A percentile compares a stretch with the other conserved stretches of the same genome.
Conservation (phyloP, 768 basidiomycete species). For the Lactarius psammicola region DNA sequence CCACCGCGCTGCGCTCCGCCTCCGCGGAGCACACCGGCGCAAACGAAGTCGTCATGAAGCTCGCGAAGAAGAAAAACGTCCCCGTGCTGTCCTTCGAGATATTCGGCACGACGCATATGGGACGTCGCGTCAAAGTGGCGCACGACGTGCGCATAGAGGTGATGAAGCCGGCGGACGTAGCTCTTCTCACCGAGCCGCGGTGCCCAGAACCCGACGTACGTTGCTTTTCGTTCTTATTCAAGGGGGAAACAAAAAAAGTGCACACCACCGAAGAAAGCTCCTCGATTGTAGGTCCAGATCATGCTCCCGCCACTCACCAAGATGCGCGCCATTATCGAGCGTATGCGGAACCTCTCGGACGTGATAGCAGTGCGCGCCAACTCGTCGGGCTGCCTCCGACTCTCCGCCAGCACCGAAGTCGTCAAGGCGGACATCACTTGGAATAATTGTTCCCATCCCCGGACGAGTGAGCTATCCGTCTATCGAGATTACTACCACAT, state of each 20-base stretch:
- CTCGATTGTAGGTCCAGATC: slow-evolving; percentile 60
- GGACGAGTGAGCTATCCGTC: slow-evolving; percentile 39
- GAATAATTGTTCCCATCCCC: slow-evolving; percentile 68
- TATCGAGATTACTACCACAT: neutral
- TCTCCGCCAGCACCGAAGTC: slow-evolving; percentile 64
- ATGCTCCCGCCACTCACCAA: slow-evolving; percentile 72
- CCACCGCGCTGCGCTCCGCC: slow-evolving; percentile 66
- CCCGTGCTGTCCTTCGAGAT: slow-evolving; percentile 80
- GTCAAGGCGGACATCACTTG: slow-evolving; percentile 81
- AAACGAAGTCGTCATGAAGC: slow-evolving; percentile 74
- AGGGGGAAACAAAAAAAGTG: neutral
- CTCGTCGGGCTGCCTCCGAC: slow-evolving; percentile 52
- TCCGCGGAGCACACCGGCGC: slow-evolving; percentile 32
- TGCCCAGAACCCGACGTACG: slow-evolving; percentile 85
- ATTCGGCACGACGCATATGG: slow-evolving; percentile 58
- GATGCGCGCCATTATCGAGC: slow-evolving; percentile 76
- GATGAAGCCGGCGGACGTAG: slow-evolving; percentile 70
- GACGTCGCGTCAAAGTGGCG: slow-evolving; percentile 59
- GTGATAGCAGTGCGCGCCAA: slow-evolving; percentile 68
- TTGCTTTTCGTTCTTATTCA: slow-evolving; percentile 11
- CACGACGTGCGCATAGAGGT: slow-evolving; percentile 86
- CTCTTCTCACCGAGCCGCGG: slow-evolving; percentile 70
- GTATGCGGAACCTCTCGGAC: slow-evolving; percentile 67
- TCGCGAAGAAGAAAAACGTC: slow-evolving; percentile 82
- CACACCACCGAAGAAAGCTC: neutral